A percentile compares a stretch with the other conserved stretches of the same genome.
Conservation (phyloP, 768 basidiomycete genomes). For the Kondoa subrosea region DNA sequence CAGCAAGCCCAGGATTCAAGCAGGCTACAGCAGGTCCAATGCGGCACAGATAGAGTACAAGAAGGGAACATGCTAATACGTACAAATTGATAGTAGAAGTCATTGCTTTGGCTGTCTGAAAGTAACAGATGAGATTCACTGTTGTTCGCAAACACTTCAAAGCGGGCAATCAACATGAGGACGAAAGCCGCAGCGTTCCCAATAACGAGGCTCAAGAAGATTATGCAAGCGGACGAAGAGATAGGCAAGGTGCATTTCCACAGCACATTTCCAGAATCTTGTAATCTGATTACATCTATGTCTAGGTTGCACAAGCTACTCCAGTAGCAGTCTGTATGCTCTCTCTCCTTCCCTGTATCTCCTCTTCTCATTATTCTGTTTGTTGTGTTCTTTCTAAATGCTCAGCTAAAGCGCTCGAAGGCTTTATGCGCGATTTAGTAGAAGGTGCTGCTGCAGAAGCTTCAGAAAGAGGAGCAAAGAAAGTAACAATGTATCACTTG, state of each 20-base stretch:
- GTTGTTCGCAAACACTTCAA: neutral
- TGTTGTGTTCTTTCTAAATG: neutral
- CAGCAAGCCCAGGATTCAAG: too few relatives aligned
- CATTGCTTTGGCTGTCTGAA: neutral
- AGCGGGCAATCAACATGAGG: slow-evolving; percentile 2
- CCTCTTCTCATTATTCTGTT: neutral
- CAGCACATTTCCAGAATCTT: too few relatives aligned
- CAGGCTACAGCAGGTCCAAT: too few relatives aligned
- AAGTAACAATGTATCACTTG: slow-evolving; percentile 18
- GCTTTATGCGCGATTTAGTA: slow-evolving; percentile 16
- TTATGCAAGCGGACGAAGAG: slow-evolving; percentile 5
- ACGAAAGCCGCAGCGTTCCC: neutral
- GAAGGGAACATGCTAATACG: neutral
- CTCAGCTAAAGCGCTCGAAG: slow-evolving; percentile 17
- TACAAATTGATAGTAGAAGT: neutral
- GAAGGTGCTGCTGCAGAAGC: slow-evolving; percentile 11
- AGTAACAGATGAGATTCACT: neutral
- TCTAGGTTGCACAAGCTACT: slow-evolving; percentile 12
- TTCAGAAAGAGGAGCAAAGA: slow-evolving; percentile 7
- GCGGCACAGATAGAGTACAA: neutral
- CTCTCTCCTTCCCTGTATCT: neutral
- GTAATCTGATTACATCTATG: too few relatives aligned
- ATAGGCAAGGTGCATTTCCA: slow-evolving; percentile 17
- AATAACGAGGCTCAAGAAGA: neutral
- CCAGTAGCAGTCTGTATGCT: slow-evolving; percentile 10